Evolutionary conservation across 1,139 yeast species (phyloP).

Genomic region (Hemisphaericaspora xylofermentans): DNA sequence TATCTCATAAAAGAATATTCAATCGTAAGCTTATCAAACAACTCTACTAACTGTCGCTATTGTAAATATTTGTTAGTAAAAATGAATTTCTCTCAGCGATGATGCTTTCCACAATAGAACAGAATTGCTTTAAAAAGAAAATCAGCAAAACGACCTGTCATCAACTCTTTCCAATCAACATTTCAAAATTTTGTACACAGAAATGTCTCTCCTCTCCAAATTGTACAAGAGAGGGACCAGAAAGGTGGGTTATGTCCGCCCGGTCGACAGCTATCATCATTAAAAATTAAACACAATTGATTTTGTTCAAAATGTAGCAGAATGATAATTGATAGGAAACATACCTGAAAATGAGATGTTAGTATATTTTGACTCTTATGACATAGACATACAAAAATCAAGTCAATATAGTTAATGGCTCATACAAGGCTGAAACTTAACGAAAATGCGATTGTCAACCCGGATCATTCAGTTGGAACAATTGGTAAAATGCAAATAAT

Average conservation of each 20-base stretch:
- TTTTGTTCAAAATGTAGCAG: neutral
- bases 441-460: constrained; percentile 76
- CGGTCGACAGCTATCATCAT: constrained; percentile 71
- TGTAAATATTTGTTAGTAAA: no score
- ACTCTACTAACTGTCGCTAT: no score
- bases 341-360: constrained; percentile 16
- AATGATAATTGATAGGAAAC: constrained; percentile 4
- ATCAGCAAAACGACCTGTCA: constrained; percentile 60
- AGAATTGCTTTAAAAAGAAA: neutral
- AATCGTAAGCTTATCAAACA: no score
- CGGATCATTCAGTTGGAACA: constrained; percentile 76
- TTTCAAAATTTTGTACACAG: constrained; percentile 67
- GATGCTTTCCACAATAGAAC: neutral
- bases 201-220: constrained; percentile 56
- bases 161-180: constrained; percentile 57
- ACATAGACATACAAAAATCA: neutral
- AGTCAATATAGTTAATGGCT: constrained; percentile 34
- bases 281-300: constrained; percentile 14
- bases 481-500: constrained; percentile 74
- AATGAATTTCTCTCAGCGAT: no score
- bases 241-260: constrained; percentile 69
- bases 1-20: no score
- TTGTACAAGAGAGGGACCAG: constrained; percentile 51
- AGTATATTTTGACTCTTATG: neutral
- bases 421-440: constrained; percentile 89